Evolutionary conservation across 148 eudicot species (phyloP).

Genomic region (Fagopyrum tataricum): DNA sequence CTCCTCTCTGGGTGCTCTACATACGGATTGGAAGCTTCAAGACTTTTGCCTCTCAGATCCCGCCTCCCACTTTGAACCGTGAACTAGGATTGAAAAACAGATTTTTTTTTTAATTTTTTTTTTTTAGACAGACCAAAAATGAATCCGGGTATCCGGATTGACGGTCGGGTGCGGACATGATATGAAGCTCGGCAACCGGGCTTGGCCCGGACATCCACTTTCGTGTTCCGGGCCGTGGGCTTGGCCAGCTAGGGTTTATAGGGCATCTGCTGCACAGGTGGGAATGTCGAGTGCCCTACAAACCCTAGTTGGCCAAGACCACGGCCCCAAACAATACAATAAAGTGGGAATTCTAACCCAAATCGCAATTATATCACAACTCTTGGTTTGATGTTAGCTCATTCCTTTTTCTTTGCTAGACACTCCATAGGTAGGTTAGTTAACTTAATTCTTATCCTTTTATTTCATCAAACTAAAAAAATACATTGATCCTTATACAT

Average conservation of each 20-base stretch:
- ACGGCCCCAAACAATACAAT: conserved; percentile 2
- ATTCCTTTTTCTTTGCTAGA: not conserved
- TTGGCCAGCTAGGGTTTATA: conserved; percentile 10
- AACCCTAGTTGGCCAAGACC: conserved; percentile 4
- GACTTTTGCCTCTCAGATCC: too few relatives aligned
- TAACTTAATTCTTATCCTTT: not conserved
- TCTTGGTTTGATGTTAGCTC: not conserved
- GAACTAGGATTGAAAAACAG: too few relatives aligned
- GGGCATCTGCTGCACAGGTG: too few relatives aligned
- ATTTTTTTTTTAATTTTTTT: too few relatives aligned
- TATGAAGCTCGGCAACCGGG: too few relatives aligned
- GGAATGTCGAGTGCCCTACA: conserved; percentile 11
- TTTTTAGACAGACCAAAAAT: too few relatives aligned
- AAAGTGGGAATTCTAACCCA: not conserved
- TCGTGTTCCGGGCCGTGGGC: conserved; percentile 1
- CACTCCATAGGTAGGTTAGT: not conserved
- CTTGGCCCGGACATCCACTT: not conserved
- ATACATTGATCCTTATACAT: too few relatives aligned
- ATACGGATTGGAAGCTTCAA: too few relatives aligned
- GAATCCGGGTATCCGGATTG: too few relatives aligned
- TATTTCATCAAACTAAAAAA: too few relatives aligned
- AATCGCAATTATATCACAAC: not conserved
- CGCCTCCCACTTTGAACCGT: not conserved
- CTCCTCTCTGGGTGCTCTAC: too few relatives aligned
- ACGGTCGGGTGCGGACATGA: too few relatives aligned